phyloP scores from a whole-genome alignment of 164 flowering plant species.

The Magnolia sinica region DNA sequence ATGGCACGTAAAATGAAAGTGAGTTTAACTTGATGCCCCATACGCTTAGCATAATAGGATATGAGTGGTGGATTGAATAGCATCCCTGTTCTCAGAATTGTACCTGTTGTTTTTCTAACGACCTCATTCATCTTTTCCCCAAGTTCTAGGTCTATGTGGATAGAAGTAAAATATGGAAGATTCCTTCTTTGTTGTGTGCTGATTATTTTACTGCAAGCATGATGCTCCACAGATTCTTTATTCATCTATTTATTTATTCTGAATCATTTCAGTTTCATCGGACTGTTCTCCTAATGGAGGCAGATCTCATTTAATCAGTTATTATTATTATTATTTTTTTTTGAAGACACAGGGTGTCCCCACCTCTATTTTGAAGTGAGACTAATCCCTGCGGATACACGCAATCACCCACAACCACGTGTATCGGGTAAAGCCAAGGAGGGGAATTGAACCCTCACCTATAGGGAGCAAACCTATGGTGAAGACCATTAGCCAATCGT shows the following conservation, averaged over 20 bases:
- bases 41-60: not conserved
- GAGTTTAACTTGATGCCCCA: not conserved
- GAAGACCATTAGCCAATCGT: too few relatives aligned
- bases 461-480: too few relatives aligned
- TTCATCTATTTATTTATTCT: too few relatives aligned
- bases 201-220: too few relatives aligned
- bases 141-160: not conserved
- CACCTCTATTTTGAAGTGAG: too few relatives aligned
- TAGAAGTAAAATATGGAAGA: not conserved
- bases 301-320: not conserved
- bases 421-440: too few relatives aligned
- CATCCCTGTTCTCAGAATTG: not conserved
- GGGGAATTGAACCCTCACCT: too few relatives aligned
- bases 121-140: not conserved
- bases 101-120: not conserved
- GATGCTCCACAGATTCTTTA: not conserved
- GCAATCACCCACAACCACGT: too few relatives aligned
- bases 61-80: not conserved
- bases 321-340: too few relatives aligned
- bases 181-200: not conserved
- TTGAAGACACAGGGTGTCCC: too few relatives aligned
- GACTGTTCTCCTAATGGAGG: not conserved
- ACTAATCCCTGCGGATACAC: too few relatives aligned
- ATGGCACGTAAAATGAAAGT: constrained; percentile 27
- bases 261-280: not conserved